Percentiles rank a stretch among this genome's conserved stretches.
phyloP scores from a whole-genome alignment of 2,329 filamentous ascomycete genomes.

The Beauveria asiatica region DNA sequence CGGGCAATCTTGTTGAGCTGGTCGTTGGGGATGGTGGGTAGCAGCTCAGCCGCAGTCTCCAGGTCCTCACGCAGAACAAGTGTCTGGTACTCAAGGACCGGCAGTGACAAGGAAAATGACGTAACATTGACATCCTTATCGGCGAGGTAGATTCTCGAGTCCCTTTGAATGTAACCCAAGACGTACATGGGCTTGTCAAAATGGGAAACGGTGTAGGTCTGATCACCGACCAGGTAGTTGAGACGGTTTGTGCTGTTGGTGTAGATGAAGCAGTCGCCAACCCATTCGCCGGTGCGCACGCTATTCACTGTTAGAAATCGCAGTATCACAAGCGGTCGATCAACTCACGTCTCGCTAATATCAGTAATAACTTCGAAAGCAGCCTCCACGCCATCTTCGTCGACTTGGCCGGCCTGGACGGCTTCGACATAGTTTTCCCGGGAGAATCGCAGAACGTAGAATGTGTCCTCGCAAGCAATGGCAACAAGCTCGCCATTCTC shows the following conservation, averaged over 20 bases:
- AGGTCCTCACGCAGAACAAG: conserved; percentile 89
- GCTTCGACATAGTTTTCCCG: conserved; percentile 81
- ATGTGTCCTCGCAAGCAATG: conserved; percentile 89
- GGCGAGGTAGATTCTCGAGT: conserved; percentile 88
- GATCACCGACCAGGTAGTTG: conserved; percentile 95
- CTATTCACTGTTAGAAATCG: conserved; percentile 32
- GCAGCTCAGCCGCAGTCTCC: conserved; percentile 79
- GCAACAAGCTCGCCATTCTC: conserved; percentile 90
- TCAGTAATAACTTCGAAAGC: conserved; percentile 96
- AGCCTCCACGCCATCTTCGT: conserved; percentile 86
- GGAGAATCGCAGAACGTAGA: conserved; percentile 88
- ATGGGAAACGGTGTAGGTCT: conserved; percentile 95
- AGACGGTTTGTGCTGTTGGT: conserved; percentile 93
- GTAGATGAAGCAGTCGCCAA: conserved; percentile 98
- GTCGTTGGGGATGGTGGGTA: conserved; percentile 76
- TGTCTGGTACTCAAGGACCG: conserved; percentile 94
- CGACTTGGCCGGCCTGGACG: conserved; percentile 70
- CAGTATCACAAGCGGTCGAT: too few species aligned
- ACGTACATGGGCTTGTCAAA: conserved; percentile 95
- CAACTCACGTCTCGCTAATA: conserved; percentile 70
- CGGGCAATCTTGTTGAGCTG: conserved; percentile 97
- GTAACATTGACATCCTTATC: conserved; percentile 93
- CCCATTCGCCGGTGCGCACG: conserved; percentile 92
- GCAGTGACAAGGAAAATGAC: conserved; percentile 83
- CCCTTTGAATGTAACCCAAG: conserved; percentile 87